phyloP scores from a whole-genome alignment of 148 eudicot genomes.

The Cornus florida region DNA sequence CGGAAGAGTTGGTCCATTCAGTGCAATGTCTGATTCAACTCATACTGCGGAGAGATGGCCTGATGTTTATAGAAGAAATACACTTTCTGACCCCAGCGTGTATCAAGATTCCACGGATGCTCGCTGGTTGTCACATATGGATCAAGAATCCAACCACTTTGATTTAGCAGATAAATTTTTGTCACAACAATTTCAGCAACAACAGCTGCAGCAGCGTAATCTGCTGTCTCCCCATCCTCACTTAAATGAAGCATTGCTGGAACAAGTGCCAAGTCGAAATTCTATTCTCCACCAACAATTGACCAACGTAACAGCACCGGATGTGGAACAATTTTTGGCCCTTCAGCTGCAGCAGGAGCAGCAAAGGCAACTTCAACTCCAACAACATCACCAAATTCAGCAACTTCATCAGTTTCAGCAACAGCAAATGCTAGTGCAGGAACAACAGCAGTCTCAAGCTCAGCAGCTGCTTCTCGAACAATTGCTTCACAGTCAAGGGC shows the following conservation, averaged over 20 bases:
- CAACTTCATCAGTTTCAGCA: slow-evolving; percentile 61
- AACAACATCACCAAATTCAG: slow-evolving; percentile 34
- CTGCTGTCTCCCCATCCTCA: slow-evolving; percentile 50
- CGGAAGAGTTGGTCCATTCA: slow-evolving; percentile 44
- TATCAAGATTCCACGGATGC: slow-evolving; percentile 58
- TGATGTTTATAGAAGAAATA: slow-evolving; percentile 41
- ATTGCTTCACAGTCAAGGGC: slow-evolving; percentile 57
- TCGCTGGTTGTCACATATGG: slow-evolving; percentile 43
- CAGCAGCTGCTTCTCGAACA: slow-evolving; percentile 73
- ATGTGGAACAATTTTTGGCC: slow-evolving; percentile 76
- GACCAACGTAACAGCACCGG: slow-evolving; percentile 54
- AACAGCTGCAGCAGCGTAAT: slow-evolving; percentile 56
- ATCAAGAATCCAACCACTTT: slow-evolving; percentile 58
- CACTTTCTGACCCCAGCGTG: slow-evolving; percentile 46
- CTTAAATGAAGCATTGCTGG: slow-evolving; percentile 54
- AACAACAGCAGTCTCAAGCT: slow-evolving; percentile 69
- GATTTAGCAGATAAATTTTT: slow-evolving; percentile 62
- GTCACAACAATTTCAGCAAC: slow-evolving; percentile 54
- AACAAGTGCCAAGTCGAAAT: slow-evolving; percentile 44
- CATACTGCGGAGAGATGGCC: slow-evolving; percentile 54
- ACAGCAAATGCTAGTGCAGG: slow-evolving; percentile 66
- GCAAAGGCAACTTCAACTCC: slow-evolving; percentile 26
- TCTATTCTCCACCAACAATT: slow-evolving; percentile 59
- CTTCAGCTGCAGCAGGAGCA: slow-evolving; percentile 59
- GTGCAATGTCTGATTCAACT: slow-evolving; percentile 42